These are phyloP conservation scores for Linnemannia schmuckeri DNA, from an alignment of 192 early-diverging fungal genomes.

Conservation along the genomic window DNA sequence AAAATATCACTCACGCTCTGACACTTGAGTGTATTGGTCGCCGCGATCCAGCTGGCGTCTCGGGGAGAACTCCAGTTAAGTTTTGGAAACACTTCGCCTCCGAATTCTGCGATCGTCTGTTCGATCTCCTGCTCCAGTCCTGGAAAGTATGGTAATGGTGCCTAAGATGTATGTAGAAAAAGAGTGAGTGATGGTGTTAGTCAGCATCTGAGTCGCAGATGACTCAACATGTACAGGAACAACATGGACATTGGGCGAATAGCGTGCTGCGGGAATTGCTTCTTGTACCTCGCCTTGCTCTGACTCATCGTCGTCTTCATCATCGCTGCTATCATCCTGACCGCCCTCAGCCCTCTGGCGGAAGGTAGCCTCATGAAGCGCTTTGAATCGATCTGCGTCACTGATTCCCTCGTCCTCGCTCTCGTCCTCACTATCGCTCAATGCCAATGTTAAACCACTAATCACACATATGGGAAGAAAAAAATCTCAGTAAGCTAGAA, in stretches of 20 bases:
- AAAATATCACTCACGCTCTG: constrained; percentile 82
- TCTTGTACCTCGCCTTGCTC: not conserved
- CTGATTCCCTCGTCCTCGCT: constrained; percentile 13
- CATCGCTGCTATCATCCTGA: constrained; percentile 52
- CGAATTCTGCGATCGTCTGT: constrained; percentile 76
- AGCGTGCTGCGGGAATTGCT: not conserved
- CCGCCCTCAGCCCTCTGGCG: constrained; percentile 45
- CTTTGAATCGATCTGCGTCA: constrained; percentile 39
- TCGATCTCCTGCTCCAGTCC: constrained; percentile 73
- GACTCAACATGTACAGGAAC: not conserved
- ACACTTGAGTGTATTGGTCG: constrained; percentile 86
- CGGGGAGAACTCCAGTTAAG: constrained; percentile 96
- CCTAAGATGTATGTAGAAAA: not conserved
- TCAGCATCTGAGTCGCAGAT: not conserved
- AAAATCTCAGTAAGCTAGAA: not conserved
- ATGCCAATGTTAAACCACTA: constrained; percentile 40
- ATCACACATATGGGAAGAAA: not conserved
- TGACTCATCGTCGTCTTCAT: constrained; percentile 58
- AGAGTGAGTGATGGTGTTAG: not conserved
- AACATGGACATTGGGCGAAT: not conserved
- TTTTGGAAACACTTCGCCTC: constrained; percentile 91
- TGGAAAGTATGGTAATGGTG: constrained; percentile 69
- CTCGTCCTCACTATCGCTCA: constrained; percentile 43
- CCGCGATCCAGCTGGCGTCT: constrained; percentile 93
- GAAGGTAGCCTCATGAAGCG: constrained; percentile 12